Evolutionary conservation across 2,329 filamentous ascomycete genomes (phyloP), one percentile per base, ranked within the genome.

Genomic region (Fusarium scirpi): DNA sequence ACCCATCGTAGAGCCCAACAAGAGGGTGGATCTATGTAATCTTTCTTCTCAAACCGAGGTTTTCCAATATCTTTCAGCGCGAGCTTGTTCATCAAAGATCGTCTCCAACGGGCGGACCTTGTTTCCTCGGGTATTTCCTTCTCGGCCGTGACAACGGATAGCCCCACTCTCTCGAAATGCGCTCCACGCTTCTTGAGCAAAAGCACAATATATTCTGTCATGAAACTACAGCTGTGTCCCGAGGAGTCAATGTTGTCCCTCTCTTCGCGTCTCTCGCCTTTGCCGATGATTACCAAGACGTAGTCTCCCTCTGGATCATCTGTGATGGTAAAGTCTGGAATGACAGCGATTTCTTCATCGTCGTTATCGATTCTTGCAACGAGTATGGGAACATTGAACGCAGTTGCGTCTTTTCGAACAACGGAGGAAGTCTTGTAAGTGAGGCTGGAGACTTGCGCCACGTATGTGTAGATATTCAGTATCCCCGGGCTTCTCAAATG

Each of bases 191-290:
- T n/a, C 34, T n/a, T 11, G 18, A 38, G 34, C 6, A 38, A 38
- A n/a, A 38, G 34, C 3, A 38, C 34, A 18, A 38, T 4, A 11
- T 38, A 11, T 3, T 38, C 18, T 2, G 34, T 38, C 16, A n/a
- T 38, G 0, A 4, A 11, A 38, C 0, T 38, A 9, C 6, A 38
- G 11, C 34, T 6, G 9, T 0, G 9, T 38, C 9, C 18, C 1
- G 5, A 11, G 18, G 34, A 2, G 10, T n/a, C 5, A 2, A 11
- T 11, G 5, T 11, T 6, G 18, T 38, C 34, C 18, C 0, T 11
- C 18, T 4, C 34, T 2, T 38, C 34, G 0, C 0, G 9, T 3
- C 18, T 38, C 18, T 38, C 18, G 2, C 34, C 34, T n/a, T 38
- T n/a, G 18, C 34, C 34, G 11, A 38, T n/a, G 3, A n/a, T n/a